Evolutionary conservation across 768 basidiomycete species (phyloP), one percentile per base, ranked within the genome.

Genomic region (Suillus plorans): DNA sequence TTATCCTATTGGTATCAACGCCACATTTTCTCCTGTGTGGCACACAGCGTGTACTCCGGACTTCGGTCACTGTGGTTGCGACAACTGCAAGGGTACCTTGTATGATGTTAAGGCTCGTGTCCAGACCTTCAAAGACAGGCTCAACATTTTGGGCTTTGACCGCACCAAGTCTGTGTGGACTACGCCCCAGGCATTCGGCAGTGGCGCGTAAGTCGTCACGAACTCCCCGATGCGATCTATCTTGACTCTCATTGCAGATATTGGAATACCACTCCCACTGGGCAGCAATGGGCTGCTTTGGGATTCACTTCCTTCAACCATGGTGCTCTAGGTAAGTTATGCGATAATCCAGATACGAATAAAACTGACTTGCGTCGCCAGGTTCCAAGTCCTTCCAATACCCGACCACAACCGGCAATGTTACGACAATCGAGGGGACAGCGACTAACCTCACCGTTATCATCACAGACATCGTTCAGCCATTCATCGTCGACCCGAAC

Each of bases 121-220:
- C 79, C 89, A 91, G 63, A 81, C 87, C 44, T 92, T 85, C 76
- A 79, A 77, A 60, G 75, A 86, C 55, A 80, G 90, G 37, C 74
- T 89, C 4, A 80, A 84, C 64, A 78, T 84, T 59, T 82, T 89
- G 60, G 89, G 89, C 0, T 88, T 87, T 82, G 86, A 86, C 66
- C 78, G 85, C 12, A 84, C 81, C 9, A 88, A 90, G 71, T 82
- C 87, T 4, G 82, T 92, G 0, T 94, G 92, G 92, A 85, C 86
- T 4, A 89, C 89, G 0, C 90, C 91, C 8, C 91, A 94, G 73
- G 90, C 85, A 0, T 89, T 93, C 69, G 89, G 90, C n/a, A 82
- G 81, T 63, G 74, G 69, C n/a, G 69, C 69, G 79, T 81, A 34
- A 64, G 75, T 69, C 5, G 1, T 7, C 42, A 1, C 28, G 13